Percentiles rank a stretch among this genome's conserved stretches.
Conservation (phyloP, 495 filamentous ascomycete genomes). For the Lophium mytilinum region DNA sequence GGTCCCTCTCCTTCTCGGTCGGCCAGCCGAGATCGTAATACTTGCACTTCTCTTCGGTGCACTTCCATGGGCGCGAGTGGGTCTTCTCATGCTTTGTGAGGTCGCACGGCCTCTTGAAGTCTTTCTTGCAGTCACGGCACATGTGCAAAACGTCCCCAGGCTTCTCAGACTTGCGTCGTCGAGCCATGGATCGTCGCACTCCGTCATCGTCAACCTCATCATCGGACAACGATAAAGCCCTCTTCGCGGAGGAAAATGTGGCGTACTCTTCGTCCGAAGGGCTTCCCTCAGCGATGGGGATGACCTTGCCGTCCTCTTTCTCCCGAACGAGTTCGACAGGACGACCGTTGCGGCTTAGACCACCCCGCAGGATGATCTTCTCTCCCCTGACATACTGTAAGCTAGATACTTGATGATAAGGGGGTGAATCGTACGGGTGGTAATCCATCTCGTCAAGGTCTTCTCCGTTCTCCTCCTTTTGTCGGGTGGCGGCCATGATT, state of each 20-base stretch:
- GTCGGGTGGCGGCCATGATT: slow-evolving; percentile 46
- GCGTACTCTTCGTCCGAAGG: slow-evolving; percentile 19
- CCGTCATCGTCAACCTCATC: slow-evolving; percentile 55
- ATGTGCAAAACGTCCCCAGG: slow-evolving; percentile 32
- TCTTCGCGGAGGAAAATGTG: slow-evolving; percentile 13
- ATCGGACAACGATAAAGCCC: slow-evolving; percentile 15
- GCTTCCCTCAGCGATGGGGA: slow-evolving; percentile 54
- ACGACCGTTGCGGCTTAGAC: slow-evolving; percentile 65
- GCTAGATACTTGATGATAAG: background rate
- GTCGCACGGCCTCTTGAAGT: slow-evolving; percentile 88
- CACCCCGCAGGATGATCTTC: slow-evolving; percentile 64
- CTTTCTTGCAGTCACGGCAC: slow-evolving; percentile 60
- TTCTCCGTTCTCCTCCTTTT: slow-evolving; percentile 34
- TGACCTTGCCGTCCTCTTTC: slow-evolving; percentile 55
- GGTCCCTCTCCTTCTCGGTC: slow-evolving; percentile 93
- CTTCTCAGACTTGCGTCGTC: slow-evolving; percentile 68
- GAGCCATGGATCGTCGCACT: slow-evolving; percentile 78
- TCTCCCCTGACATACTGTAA: slow-evolving; percentile 44
- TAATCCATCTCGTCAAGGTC: slow-evolving; percentile 36
- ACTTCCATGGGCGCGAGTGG: slow-evolving; percentile 93
- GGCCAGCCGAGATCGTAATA: slow-evolving; percentile 85
- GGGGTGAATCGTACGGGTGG: slow-evolving; percentile 30
- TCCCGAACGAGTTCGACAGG: slow-evolving; percentile 70
- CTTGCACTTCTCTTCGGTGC: slow-evolving; percentile 68
- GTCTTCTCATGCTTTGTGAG: slow-evolving; percentile 96